These are phyloP conservation scores for Cystobasidium sp. DNA, from an alignment of 1,284 basidiomycete genomes.

Conservation along the genomic window DNA sequence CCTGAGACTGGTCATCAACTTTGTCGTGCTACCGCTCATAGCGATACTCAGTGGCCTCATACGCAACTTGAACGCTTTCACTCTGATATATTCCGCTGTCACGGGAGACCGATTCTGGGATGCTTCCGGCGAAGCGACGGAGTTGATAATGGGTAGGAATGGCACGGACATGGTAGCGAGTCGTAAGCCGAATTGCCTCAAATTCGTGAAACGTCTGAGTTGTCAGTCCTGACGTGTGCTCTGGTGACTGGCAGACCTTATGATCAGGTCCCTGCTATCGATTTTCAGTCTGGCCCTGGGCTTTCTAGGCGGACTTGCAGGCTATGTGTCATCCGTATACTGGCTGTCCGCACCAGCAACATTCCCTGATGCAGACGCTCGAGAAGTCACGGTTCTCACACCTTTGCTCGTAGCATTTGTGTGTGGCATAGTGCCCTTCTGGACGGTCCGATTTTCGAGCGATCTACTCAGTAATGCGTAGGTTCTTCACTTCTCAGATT, in stretches of 20 bases:
- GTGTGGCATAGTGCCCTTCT: slow-evolving; percentile 37
- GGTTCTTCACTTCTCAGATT: neutral
- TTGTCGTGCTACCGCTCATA: slow-evolving; percentile 24
- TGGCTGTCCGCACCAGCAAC: slow-evolving; percentile 12
- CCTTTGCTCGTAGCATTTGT: slow-evolving; percentile 20
- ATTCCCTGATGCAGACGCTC: slow-evolving; percentile 1
- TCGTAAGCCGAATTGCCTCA: slow-evolving; percentile 17
- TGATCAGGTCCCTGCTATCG: slow-evolving; percentile 26
- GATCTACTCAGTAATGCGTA: slow-evolving; percentile 38
- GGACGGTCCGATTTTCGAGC: slow-evolving; percentile 38
- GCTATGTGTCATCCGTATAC: slow-evolving; percentile 23
- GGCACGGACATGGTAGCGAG: slow-evolving; percentile 41
- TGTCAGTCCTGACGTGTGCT: neutral
- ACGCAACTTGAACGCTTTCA: slow-evolving; percentile 28
- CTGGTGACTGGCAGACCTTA: slow-evolving; percentile 14
- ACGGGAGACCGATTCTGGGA: slow-evolving; percentile 38
- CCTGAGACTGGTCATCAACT: neutral
- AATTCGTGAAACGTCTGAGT: neutral
- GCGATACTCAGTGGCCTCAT: slow-evolving; percentile 14
- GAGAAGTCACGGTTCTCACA: slow-evolving; percentile 10
- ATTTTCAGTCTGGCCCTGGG: slow-evolving; percentile 30
- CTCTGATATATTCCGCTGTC: slow-evolving; percentile 27
- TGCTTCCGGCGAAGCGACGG: slow-evolving; percentile 18
- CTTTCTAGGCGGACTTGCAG: slow-evolving; percentile 30
- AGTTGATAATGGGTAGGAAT: slow-evolving; percentile 31